Conservation (phyloP, 2,329 filamentous ascomycete genomes). For the Diaporthe capsici region DNA sequence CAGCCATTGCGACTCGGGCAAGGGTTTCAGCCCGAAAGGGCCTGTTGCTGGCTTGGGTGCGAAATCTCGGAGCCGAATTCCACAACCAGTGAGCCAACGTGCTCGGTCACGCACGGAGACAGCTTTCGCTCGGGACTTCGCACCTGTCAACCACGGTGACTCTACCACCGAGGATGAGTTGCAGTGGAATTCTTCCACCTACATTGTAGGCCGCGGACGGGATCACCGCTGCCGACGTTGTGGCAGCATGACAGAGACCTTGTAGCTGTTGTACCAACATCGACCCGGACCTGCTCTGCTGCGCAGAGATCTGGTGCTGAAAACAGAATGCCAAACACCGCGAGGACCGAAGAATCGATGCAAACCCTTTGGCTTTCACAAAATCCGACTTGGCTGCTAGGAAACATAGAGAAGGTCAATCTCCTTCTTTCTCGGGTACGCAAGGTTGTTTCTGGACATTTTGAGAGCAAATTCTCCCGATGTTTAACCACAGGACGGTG, state of each 20-base stretch:
- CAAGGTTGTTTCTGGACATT: slow-evolving; percentile 6
- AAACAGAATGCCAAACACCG: background rate
- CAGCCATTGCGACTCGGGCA: slow-evolving; percentile 22
- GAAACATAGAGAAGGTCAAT: background rate
- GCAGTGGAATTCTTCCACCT: slow-evolving; percentile 46
- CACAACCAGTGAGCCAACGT: slow-evolving; percentile 43
- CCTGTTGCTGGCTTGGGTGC: slow-evolving; percentile 8
- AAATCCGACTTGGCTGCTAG: background rate
- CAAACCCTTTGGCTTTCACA: background rate
- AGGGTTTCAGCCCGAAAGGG: slow-evolving; percentile 25
- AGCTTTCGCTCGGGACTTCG: slow-evolving; percentile 37
- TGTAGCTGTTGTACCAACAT: background rate
- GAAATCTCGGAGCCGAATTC: slow-evolving; percentile 43
- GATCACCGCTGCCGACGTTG: slow-evolving; percentile 25
- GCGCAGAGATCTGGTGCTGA: background rate
- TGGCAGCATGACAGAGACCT: slow-evolving; percentile 18
- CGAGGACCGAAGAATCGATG: background rate
- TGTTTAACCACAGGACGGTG: background rate
- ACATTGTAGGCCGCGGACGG: slow-evolving; percentile 34
- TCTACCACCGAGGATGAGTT: slow-evolving; percentile 50
- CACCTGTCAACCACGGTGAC: slow-evolving; percentile 35
- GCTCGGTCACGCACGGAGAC: slow-evolving; percentile 37
- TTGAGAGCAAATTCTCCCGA: background rate
- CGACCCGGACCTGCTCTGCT: background rate
- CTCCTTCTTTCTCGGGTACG: background rate